phyloP scores from a whole-genome alignment of 1,139 yeast genomes.

The Barnettozyma hawaiiensis region DNA sequence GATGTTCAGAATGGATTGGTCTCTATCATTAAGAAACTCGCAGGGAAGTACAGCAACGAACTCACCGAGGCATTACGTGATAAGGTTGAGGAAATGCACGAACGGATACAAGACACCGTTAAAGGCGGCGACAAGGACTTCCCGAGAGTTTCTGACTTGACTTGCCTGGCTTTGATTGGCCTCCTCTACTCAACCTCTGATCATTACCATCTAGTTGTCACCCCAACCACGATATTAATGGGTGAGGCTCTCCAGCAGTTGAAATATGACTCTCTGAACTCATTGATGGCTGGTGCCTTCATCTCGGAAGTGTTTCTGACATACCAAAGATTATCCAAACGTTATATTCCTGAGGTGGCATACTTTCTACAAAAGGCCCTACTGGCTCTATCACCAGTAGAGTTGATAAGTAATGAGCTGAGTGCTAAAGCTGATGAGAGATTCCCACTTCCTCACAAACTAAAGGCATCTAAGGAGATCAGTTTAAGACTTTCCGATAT shows the following conservation, averaged over 20 bases:
- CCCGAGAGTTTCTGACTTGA: conserved; percentile 49
- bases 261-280: conserved; percentile 34
- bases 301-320: conserved; percentile 58
- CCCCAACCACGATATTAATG: conserved; percentile 74
- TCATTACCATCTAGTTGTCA: conserved; percentile 85
- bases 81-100: conserved; percentile 44
- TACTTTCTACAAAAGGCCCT: conserved; percentile 53
- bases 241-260: conserved; percentile 60
- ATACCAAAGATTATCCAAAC: conserved; percentile 75
- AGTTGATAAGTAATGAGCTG: conserved; percentile 11
- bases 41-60: conserved; percentile 60
- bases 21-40: conserved; percentile 48
- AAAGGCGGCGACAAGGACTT: conserved; percentile 22
- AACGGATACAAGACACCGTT: conserved; percentile 33
- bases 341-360: conserved; percentile 76
- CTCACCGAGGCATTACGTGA: conserved; percentile 54
- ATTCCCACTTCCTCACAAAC: conserved; percentile 21
- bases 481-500: conserved; percentile 20
- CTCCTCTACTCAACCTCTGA: conserved; percentile 87
- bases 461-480: conserved; percentile 9
- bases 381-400: conserved; percentile 37
- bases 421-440: conserved; percentile 24
- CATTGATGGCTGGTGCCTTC: conserved; percentile 48
- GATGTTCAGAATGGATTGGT: conserved; percentile 42
- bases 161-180: conserved; percentile 69